Evolutionary conservation across 2,329 filamentous ascomycete genomes (phyloP), one percentile per base, ranked within the genome.

Genomic region (Penicillium italicum): DNA sequence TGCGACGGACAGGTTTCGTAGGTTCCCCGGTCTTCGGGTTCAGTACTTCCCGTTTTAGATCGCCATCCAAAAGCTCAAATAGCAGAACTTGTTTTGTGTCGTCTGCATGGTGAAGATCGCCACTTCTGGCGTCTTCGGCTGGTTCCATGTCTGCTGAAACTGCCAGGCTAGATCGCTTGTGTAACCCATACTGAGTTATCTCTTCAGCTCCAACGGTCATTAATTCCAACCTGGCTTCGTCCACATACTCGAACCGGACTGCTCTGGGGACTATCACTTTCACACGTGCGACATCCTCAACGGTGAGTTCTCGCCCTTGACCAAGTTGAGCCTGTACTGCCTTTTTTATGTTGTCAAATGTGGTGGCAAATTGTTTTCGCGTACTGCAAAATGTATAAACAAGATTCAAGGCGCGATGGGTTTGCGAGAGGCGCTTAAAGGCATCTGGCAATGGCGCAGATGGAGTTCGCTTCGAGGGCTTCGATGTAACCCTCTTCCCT

Each of bases 311-410:
- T 24, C 84, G 82, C 1, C 69, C 70, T 65, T 59, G 52, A 5
- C 88, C 87, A 57, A 86, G 91, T 68, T 97, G 91, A 0, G 83
- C 84, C 72, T 97, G 91, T 0, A 97, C 93, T 0, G 93, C 84
- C 9, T 85, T 83, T 64, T 87, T 91, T 44, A 99, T 89, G 6
- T 88, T 96, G 16, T 94, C 89, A 62, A 97, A 91, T 0, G 93
- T 97, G 0, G 94, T 97, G 0, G 90, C 86, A 28, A 97, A 81
- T 66, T 97, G 90, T 70, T 96, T 97, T 43, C 94, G 86, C 1
- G 93, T 93, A 69, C 87, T 94, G 76, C 91, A 96, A 69, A 99
- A 97, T 0, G 94, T 97, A 66, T 91, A 96, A 0, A 97, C 91
- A 1, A 97, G 77, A 65, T 96, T 99, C 57, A 99, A 76, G 1